Evolutionary conservation across 495 filamentous ascomycete genomes (phyloP).

Genomic region (Neurospora terricola): DNA sequence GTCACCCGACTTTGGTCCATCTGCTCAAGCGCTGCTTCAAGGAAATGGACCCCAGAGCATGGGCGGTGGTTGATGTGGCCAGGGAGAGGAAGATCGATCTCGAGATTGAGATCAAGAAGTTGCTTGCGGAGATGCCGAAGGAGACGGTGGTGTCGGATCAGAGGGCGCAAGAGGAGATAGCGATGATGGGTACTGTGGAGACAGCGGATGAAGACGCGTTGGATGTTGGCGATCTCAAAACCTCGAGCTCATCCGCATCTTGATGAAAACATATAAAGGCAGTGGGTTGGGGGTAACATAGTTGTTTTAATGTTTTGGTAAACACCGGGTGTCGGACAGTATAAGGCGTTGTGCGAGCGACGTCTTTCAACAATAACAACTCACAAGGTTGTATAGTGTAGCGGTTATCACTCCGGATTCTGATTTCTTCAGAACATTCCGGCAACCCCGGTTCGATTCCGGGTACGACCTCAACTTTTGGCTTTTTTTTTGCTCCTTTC

Average conservation of each 20-base stretch:
- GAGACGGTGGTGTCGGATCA: background rate
- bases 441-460: constrained; percentile 26
- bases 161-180: background rate
- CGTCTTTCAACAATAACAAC: background rate
- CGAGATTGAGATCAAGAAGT: constrained; percentile 9
- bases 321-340: background rate
- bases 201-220: background rate
- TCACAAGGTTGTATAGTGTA: background rate
- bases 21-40: constrained; percentile 34
- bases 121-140: background rate
- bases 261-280: background rate
- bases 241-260: background rate
- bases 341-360: background rate
- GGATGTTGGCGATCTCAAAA: background rate
- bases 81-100: constrained; percentile 17
- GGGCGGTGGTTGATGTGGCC: constrained; percentile 29
- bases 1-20: constrained; percentile 20
- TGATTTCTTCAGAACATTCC: constrained; percentile 5
- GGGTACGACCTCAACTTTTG: constrained; percentile 18
- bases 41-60: constrained; percentile 34
- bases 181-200: background rate
- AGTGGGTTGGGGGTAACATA: background rate
- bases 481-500: background rate
- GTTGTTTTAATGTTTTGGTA: background rate
- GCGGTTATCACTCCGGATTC: background rate